Conservation (phyloP, 2,329 filamentous ascomycete species). For the Ascochyta pisi region DNA sequence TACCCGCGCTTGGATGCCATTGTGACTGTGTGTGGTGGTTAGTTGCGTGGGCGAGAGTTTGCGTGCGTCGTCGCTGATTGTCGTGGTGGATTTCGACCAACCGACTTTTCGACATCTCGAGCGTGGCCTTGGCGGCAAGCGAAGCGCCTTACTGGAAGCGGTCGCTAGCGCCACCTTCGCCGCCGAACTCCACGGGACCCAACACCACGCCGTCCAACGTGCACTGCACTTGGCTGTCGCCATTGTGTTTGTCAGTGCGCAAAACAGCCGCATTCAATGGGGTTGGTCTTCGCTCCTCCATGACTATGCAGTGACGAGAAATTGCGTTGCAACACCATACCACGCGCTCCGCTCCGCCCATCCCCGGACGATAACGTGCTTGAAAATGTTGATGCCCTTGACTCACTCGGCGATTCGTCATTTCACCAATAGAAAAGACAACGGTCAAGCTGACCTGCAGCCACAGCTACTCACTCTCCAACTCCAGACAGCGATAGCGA, state of each 20-base stretch:
- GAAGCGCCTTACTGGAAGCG: constrained; percentile 8
- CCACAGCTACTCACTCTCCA: neutral
- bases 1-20: constrained; percentile 54
- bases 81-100: constrained; percentile 13
- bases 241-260: too few relatives aligned
- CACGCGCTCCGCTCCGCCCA: neutral
- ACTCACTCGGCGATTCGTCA: constrained; percentile 15
- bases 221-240: neutral
- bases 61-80: constrained; percentile 41
- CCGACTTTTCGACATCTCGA: neutral
- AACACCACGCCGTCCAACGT: constrained; percentile 3
- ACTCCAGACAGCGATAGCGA: too few relatives aligned
- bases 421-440: neutral
- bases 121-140: constrained; percentile 5
- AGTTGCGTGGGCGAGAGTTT: constrained; percentile 24
- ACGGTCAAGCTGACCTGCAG: neutral
- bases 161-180: neutral
- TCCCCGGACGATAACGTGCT: constrained; percentile 14
- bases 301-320: too few relatives aligned
- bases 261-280: too few relatives aligned
- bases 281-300: too few relatives aligned
- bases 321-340: neutral
- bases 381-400: constrained; percentile 16
- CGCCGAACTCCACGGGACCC: neutral
- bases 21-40: constrained; percentile 36